A percentile compares a stretch with the other conserved stretches of the same genome.
phyloP scores from a whole-genome alignment of 208 protist genomes.

The Herpetomonas tarakana region DNA sequence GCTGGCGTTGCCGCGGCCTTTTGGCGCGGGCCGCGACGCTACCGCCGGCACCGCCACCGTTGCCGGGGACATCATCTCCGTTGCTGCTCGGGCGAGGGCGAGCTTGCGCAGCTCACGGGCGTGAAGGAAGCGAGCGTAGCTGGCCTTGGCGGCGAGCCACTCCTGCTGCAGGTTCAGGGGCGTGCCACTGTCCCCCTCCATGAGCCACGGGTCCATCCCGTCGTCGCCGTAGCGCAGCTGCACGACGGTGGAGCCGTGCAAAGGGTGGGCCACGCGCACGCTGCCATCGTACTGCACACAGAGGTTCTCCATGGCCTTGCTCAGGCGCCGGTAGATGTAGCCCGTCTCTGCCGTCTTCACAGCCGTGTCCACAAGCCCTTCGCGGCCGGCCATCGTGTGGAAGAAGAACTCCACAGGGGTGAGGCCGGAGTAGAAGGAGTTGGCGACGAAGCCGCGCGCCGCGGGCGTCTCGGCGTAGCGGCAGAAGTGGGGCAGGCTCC shows the following conservation, averaged over 20 bases:
- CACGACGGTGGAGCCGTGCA: conserved; percentile 76
- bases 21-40: no score
- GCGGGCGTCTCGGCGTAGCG: conserved; percentile 78
- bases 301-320: conserved; percentile 99
- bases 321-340: conserved; percentile 99
- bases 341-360: conserved; percentile 99
- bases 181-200: conserved; percentile 92
- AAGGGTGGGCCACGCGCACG: conserved; percentile 92
- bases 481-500: conserved; percentile 98
- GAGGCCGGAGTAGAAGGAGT: conserved; percentile 98
- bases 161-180: conserved; percentile 84
- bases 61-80: no score
- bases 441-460: conserved; percentile 98
- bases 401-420: conserved; percentile 99
- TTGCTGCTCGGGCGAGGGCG: conserved; percentile 8
- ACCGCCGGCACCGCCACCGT: no score
- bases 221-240: conserved; percentile 99
- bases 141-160: conserved; percentile 63
- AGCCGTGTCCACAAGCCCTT: conserved; percentile 99
- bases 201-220: conserved; percentile 96
- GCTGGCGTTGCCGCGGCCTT: no score
- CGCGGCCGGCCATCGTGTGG: conserved; percentile 99
- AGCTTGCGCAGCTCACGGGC: background rate
- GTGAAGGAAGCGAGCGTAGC: conserved; percentile 42
- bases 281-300: conserved; percentile 98